Conservation (phyloP, 2,329 filamentous ascomycete genomes). For the Talaromyces sp. region DNA sequence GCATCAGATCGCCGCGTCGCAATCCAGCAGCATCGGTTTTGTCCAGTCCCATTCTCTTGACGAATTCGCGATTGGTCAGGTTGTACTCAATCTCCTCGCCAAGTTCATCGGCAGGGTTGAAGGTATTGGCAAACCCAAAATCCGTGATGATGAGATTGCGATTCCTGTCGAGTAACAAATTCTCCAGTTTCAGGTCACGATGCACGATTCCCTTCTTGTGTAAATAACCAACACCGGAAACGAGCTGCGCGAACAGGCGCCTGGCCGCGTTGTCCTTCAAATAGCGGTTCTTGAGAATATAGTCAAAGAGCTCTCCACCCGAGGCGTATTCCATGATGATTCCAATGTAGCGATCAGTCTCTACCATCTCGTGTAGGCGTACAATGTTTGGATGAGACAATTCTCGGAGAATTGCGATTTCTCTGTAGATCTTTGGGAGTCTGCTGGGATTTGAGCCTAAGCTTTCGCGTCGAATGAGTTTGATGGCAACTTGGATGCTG, state of each 20-base stretch:
- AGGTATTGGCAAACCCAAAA: slow-evolving; percentile 98
- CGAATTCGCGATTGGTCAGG: slow-evolving; percentile 80
- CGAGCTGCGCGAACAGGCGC: slow-evolving; percentile 87
- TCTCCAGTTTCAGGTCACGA: slow-evolving; percentile 93
- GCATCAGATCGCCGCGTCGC: slow-evolving; percentile 92
- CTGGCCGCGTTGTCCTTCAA: slow-evolving; percentile 90
- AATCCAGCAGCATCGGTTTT: slow-evolving; percentile 70
- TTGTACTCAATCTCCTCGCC: slow-evolving; percentile 87
- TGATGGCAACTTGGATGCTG: slow-evolving; percentile 93
- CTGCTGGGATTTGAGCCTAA: slow-evolving; percentile 85
- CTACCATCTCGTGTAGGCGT: slow-evolving; percentile 94
- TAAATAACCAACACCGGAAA: slow-evolving; percentile 94
- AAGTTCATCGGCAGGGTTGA: slow-evolving; percentile 83
- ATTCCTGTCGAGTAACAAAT: slow-evolving; percentile 89
- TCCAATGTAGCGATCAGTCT: slow-evolving; percentile 94
- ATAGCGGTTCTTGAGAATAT: slow-evolving; percentile 95
- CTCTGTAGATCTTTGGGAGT: slow-evolving; percentile 93
- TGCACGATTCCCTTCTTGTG: slow-evolving; percentile 99
- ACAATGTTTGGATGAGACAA: slow-evolving; percentile 97
- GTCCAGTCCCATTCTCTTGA: slow-evolving; percentile 84
- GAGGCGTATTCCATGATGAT: slow-evolving; percentile 99
- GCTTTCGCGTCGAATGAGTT: slow-evolving; percentile 89
- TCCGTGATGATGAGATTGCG: slow-evolving; percentile 99
- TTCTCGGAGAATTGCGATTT: slow-evolving; percentile 85
- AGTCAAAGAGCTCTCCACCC: slow-evolving; percentile 95